A percentile compares a stretch with the other conserved stretches of the same genome.
Conservation (phyloP, 148 eudicot genomes). For the Vaccinium darrowii region DNA sequence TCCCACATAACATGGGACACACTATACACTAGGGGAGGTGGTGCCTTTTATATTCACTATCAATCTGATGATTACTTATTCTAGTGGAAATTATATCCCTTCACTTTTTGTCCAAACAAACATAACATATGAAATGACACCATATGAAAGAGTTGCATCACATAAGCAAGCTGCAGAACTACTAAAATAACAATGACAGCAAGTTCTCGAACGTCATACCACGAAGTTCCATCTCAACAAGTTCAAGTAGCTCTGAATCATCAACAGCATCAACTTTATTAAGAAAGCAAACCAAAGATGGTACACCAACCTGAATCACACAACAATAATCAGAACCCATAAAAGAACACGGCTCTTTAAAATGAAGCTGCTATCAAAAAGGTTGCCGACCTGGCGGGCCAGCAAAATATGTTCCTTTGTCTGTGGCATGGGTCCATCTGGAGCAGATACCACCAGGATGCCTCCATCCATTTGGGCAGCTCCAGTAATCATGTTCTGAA, state of each 20-base stretch:
- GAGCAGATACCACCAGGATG: constrained; percentile 89
- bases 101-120: neutral
- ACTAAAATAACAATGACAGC: neutral
- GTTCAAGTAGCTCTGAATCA: constrained; percentile 86
- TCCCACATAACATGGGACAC: neutral
- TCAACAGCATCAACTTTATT: constrained; percentile 91
- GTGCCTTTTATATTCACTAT: too few species aligned
- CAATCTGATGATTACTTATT: neutral
- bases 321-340: neutral
- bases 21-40: neutral
- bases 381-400: constrained; percentile 62
- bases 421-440: constrained; percentile 96
- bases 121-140: constrained; percentile 16
- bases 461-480: constrained; percentile 99
- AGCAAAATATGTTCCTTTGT: constrained; percentile 91
- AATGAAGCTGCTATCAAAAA: constrained; percentile 14
- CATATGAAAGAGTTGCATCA: neutral
- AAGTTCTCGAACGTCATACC: constrained; percentile 22
- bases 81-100: neutral
- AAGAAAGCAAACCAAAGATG: constrained; percentile 82
- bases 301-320: constrained; percentile 76
- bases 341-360: neutral
- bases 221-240: constrained; percentile 93
- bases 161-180: neutral
- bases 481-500: constrained; percentile 88